phyloP scores from a whole-genome alignment of 2,329 filamentous ascomycete genomes.

The Aspergillus pseudoterreus region DNA sequence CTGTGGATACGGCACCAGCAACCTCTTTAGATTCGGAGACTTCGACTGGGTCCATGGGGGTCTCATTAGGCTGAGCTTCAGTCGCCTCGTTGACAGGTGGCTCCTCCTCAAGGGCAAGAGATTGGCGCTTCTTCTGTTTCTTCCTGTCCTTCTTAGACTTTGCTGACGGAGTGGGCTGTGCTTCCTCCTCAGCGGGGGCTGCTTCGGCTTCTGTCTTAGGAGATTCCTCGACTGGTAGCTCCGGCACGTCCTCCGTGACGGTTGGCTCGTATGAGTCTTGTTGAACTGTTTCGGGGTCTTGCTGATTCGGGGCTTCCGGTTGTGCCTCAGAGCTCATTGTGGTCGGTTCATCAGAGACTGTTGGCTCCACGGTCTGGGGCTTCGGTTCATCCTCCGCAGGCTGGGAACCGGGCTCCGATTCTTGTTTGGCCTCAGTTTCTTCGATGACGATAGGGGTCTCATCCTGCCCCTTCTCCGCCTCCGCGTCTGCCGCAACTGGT shows the following conservation, averaged over 20 bases:
- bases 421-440: too few relatives aligned
- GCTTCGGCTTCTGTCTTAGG: neutral
- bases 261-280: too few relatives aligned
- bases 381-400: neutral
- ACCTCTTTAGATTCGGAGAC: neutral
- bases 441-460: too few relatives aligned
- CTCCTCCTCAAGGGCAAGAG: slow-evolving; percentile 1
- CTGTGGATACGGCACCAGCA: neutral
- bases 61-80: neutral
- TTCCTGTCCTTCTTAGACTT: slow-evolving; percentile 31
- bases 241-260: too few relatives aligned
- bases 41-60: neutral
- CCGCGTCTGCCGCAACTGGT: too few relatives aligned
- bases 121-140: slow-evolving; percentile 24
- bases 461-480: too few relatives aligned
- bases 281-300: too few relatives aligned
- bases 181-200: slow-evolving; percentile 1
- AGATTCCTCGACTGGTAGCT: neutral
- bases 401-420: neutral
- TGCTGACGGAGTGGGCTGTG: slow-evolving; percentile 5
- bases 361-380: too few relatives aligned
- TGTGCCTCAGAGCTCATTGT: too few relatives aligned
- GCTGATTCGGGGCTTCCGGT: too few relatives aligned
- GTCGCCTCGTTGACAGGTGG: neutral
- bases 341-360: too few relatives aligned